Evolutionary conservation across 805 yeast genomes (phyloP).

Genomic region (Lachancea nothofagi): DNA sequence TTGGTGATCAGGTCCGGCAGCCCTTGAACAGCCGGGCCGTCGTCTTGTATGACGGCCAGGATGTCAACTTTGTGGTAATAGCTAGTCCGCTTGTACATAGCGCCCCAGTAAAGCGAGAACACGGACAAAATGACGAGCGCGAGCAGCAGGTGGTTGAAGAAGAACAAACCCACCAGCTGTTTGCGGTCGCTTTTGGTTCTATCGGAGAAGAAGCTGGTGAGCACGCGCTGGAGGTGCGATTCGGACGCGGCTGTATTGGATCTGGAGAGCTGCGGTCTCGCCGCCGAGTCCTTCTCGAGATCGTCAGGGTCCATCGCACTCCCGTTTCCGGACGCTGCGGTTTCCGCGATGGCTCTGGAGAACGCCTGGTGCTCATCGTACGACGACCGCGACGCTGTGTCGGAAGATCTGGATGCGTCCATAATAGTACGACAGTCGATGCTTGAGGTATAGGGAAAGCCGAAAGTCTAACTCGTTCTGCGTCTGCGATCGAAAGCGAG

Average conservation of each 20-base stretch:
- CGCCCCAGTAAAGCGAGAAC: conserved; percentile 36
- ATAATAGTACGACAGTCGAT: not conserved
- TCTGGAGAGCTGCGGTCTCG: too few species aligned
- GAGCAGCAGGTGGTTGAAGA: conserved; percentile 17
- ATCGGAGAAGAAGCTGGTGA: conserved; percentile 20
- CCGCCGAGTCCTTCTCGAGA: not conserved
- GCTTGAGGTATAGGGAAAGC: too few species aligned
- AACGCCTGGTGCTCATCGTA: not conserved
- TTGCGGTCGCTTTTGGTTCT: conserved; percentile 14
- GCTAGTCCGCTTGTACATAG: conserved; percentile 28
- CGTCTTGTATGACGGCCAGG: conserved; percentile 35
- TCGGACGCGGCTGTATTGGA: too few species aligned
- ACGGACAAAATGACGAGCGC: conserved; percentile 21
- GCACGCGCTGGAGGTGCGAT: conserved; percentile 6
- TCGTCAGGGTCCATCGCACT: not conserved
- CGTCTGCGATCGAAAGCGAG: too few species aligned
- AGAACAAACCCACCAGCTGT: conserved; percentile 11
- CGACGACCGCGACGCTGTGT: not conserved
- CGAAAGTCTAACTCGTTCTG: too few species aligned
- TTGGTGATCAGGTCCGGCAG: conserved; percentile 16
- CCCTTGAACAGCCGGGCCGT: conserved; percentile 14
- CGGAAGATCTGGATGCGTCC: not conserved
- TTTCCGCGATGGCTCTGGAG: not conserved
- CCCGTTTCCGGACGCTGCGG: not conserved
- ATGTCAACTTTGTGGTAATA: conserved; percentile 25